These are phyloP conservation scores for Sporothrix phasma DNA, from an alignment of 2,329 filamentous ascomycete genomes.

Conservation along the genomic window DNA sequence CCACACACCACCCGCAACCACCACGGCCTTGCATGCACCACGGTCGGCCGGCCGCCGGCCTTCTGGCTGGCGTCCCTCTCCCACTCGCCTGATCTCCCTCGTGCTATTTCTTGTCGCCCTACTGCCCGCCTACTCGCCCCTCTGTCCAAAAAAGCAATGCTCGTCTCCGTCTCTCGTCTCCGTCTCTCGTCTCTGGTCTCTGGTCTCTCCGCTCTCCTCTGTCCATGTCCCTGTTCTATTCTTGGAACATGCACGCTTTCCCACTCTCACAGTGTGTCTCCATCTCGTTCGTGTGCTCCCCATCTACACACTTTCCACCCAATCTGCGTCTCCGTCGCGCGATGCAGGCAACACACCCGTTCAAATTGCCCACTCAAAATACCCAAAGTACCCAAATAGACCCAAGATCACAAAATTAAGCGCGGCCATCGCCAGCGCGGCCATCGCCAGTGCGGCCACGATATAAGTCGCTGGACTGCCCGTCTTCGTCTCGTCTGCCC, in stretches of 20 bases:
- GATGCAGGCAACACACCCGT: slow-evolving; percentile 9
- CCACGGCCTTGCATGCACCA: not conserved
- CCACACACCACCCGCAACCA: not conserved
- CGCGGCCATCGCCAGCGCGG: slow-evolving; percentile 34
- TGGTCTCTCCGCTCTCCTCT: slow-evolving; percentile 20
- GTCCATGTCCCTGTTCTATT: slow-evolving; percentile 26
- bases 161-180: too few relatives aligned
- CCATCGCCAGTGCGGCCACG: slow-evolving; percentile 35
- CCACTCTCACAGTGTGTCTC: not conserved
- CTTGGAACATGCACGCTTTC: slow-evolving; percentile 2
- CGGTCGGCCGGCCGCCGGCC: slow-evolving; percentile 1
- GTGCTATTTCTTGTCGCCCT: not conserved
- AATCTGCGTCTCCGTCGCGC: slow-evolving; percentile 8
- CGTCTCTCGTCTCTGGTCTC: too few relatives aligned
- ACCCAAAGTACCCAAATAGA: too few relatives aligned
- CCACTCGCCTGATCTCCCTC: not conserved
- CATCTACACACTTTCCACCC: not conserved
- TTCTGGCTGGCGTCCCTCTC: not conserved
- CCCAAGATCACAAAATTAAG: not conserved
- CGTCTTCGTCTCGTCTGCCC: not conserved
- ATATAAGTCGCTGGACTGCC: slow-evolving; percentile 46
- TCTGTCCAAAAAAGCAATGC: slow-evolving; percentile 31
- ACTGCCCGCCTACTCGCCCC: not conserved
- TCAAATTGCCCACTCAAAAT: too few relatives aligned
- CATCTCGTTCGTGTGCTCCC: slow-evolving; percentile 21